Conservation (phyloP, 352 stramenopile genomes). For the Pythium rishiriense region DNA sequence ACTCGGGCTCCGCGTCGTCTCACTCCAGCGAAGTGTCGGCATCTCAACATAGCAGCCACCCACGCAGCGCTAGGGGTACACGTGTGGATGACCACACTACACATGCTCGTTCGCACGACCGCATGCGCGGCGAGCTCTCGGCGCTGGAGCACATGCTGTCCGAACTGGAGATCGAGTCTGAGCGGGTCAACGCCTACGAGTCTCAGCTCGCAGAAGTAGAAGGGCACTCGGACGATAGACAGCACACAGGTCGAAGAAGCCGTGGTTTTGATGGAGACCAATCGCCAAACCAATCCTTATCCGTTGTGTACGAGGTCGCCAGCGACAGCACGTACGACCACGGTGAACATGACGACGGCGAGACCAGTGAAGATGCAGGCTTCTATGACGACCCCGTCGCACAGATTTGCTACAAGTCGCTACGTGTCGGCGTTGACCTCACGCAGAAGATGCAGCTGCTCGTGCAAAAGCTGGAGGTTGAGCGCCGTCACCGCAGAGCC, state of each 20-base stretch:
- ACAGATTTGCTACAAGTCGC: constrained; percentile 24
- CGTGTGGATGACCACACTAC: background rate
- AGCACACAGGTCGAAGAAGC: background rate
- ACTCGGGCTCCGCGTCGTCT: too few species aligned
- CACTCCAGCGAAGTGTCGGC: too few species aligned
- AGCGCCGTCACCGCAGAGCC: constrained; percentile 1
- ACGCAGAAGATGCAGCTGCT: constrained; percentile 19
- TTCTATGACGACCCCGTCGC: constrained; percentile 9
- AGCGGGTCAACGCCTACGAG: background rate
- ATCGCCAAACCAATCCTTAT: background rate
- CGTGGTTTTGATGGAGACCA: background rate
- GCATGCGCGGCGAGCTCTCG: constrained; percentile 8
- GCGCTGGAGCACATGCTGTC: constrained; percentile 26
- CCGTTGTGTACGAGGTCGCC: background rate
- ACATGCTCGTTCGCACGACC: background rate
- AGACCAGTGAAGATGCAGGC: background rate
- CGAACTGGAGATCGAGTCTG: constrained; percentile 11
- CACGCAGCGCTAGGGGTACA: background rate
- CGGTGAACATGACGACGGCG: background rate
- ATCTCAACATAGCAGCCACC: background rate
- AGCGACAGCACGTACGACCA: background rate
- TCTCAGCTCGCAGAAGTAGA: background rate
- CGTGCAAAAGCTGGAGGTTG: background rate
- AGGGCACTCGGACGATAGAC: background rate
- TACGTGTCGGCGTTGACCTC: constrained; percentile 16